Conservation (phyloP, 148 eudicot species). For the Hydrangea macrophylla region DNA sequence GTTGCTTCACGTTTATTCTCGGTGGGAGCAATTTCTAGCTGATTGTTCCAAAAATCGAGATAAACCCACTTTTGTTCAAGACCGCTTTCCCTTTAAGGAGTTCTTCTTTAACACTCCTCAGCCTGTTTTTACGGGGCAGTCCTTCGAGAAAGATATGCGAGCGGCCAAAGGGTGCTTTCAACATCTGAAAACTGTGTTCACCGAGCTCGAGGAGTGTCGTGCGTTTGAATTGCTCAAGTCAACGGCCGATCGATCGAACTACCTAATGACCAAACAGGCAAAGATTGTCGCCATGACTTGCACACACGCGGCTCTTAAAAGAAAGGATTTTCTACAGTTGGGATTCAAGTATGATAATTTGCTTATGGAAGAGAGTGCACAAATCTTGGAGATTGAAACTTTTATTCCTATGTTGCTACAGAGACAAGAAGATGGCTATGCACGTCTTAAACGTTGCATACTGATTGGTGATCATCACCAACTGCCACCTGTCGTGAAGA, state of each 20-base stretch:
- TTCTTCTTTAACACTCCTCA: slow-evolving; percentile 80
- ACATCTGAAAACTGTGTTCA: slow-evolving; percentile 86
- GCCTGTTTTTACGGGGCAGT: slow-evolving; percentile 77
- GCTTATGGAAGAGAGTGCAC: slow-evolving; percentile 99
- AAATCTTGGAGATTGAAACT: slow-evolving; percentile 95
- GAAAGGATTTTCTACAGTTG: slow-evolving; percentile 89
- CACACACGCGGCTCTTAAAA: slow-evolving; percentile 96
- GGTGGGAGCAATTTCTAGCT: slow-evolving; percentile 96
- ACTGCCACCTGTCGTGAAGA: slow-evolving; percentile 97
- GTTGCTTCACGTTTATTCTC: slow-evolving; percentile 95
- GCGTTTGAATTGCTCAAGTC: slow-evolving; percentile 98
- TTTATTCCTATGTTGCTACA: slow-evolving; percentile 99
- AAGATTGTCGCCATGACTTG: slow-evolving; percentile 99
- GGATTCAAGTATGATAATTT: slow-evolving; percentile 97
- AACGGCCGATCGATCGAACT: slow-evolving; percentile 88
- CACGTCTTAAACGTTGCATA: slow-evolving; percentile 96
- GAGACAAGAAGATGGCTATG: slow-evolving; percentile 96
- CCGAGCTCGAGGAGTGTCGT: slow-evolving; percentile 97
- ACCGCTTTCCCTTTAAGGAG: slow-evolving; percentile 86
- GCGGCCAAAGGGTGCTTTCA: slow-evolving; percentile 93
- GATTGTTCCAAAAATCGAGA: slow-evolving; percentile 70
- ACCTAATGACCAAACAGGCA: slow-evolving; percentile 96
- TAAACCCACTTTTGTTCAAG: slow-evolving; percentile 68
- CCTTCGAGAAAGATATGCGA: slow-evolving; percentile 84
- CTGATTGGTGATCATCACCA: slow-evolving; percentile 99